Conservation (phyloP, 192 early-diverging fungal species). For the Coemansia sp. region DNA sequence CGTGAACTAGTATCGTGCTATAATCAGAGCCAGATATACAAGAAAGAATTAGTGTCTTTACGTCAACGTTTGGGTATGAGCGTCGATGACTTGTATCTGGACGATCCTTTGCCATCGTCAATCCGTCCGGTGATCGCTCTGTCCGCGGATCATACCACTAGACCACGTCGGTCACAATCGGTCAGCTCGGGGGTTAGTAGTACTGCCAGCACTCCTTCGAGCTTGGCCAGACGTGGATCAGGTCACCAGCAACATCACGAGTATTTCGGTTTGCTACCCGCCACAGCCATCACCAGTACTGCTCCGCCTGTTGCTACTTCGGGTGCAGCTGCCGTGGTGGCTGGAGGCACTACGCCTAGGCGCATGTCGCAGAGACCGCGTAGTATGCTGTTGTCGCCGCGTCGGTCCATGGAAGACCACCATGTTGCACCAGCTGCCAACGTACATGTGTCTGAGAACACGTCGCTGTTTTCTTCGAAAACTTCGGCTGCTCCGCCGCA, state of each 20-base stretch:
- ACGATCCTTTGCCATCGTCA: slow-evolving; percentile 47
- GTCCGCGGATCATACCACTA: slow-evolving; percentile 13
- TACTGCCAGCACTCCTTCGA: slow-evolving; percentile 33
- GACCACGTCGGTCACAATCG: slow-evolving; percentile 50
- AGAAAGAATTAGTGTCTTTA: slow-evolving; percentile 52
- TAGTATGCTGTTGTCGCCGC: slow-evolving; percentile 49
- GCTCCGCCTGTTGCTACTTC: neutral
- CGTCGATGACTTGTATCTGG: slow-evolving; percentile 48
- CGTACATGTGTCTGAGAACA: too few species aligned
- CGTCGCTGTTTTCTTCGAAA: slow-evolving; percentile 35
- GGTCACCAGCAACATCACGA: slow-evolving; percentile 35
- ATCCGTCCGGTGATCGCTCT: slow-evolving; percentile 23
- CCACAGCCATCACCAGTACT: neutral
- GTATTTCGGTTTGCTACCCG: slow-evolving; percentile 28
- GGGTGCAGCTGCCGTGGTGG: neutral
- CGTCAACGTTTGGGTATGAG: slow-evolving; percentile 51
- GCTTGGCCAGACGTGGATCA: slow-evolving; percentile 30
- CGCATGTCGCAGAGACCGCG: slow-evolving; percentile 40
- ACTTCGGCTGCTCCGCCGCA: slow-evolving; percentile 13
- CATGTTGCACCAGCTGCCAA: slow-evolving; percentile 8
- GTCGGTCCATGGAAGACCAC: slow-evolving; percentile 50
- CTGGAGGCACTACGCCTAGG: slow-evolving; percentile 5
- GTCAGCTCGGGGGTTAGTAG: slow-evolving; percentile 48
- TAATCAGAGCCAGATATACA: slow-evolving; percentile 54
- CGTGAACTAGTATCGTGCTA: slow-evolving; percentile 51